phyloP scores from a whole-genome alignment of 805 yeast genomes.

The Lipomyces chichibuensis region DNA sequence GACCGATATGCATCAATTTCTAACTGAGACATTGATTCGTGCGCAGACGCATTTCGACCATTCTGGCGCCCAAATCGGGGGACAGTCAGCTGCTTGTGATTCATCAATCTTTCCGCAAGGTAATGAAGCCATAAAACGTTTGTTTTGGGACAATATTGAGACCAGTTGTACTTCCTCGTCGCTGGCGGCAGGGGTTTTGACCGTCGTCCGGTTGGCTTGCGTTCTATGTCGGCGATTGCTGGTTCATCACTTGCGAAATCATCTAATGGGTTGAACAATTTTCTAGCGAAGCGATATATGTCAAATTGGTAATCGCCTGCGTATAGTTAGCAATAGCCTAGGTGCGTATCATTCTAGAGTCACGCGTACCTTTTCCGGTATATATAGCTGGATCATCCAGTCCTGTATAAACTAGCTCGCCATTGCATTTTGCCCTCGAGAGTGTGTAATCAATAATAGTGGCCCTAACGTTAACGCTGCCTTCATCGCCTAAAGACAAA shows the following conservation, averaged over 20 bases:
- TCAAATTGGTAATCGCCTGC: conserved; percentile 65
- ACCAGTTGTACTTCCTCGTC: conserved; percentile 51
- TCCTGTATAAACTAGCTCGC: conserved; percentile 52
- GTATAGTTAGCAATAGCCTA: neutral
- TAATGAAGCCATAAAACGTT: conserved; percentile 70
- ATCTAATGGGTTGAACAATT: conserved; percentile 20
- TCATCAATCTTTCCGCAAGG: conserved; percentile 54
- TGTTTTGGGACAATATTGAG: conserved; percentile 51
- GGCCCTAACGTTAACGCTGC: conserved; percentile 43
- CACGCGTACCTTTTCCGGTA: conserved; percentile 48
- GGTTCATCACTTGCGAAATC: conserved; percentile 37
- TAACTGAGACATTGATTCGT: neutral
- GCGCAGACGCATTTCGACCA: conserved; percentile 2
- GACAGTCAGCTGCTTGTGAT: conserved; percentile 45
- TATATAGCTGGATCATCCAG: conserved; percentile 67
- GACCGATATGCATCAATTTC: conserved; percentile 30
- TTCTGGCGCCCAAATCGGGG: conserved; percentile 20
- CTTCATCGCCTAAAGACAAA: conserved; percentile 19
- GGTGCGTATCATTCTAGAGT: too few relatives aligned
- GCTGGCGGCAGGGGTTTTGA: neutral
- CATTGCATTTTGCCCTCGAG: conserved; percentile 51
- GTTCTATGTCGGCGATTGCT: conserved; percentile 50
- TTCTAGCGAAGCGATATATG: conserved; percentile 58
- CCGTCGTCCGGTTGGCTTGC: conserved; percentile 43
- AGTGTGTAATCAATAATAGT: conserved; percentile 63